Conservation (phyloP, 2,329 filamentous ascomycete genomes). For the Penicillium sp. region DNA sequence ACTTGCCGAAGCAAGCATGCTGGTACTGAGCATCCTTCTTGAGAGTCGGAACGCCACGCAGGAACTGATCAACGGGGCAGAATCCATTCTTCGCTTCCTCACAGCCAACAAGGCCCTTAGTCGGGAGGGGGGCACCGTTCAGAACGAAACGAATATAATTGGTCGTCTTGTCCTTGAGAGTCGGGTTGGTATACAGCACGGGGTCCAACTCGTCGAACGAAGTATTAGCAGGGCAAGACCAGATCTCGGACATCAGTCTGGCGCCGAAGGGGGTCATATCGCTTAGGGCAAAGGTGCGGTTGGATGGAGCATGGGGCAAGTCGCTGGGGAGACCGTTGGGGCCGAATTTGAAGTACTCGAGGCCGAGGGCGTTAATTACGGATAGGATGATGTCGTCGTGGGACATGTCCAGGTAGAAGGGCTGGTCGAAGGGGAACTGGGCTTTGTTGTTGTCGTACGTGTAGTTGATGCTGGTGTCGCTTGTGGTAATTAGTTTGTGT, state of each 20-base stretch:
- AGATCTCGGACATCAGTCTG: conserved; percentile 60
- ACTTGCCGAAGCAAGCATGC: conserved; percentile 35
- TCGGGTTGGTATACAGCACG: conserved; percentile 42
- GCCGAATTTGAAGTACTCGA: conserved; percentile 56
- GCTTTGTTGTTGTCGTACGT: conserved; percentile 51
- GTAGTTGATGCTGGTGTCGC: conserved; percentile 58
- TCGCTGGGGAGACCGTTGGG: conserved; percentile 29
- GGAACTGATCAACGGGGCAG: conserved; percentile 32
- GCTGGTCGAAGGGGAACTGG: conserved; percentile 53
- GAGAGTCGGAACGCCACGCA: conserved; percentile 26
- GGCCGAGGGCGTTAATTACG: conserved; percentile 55
- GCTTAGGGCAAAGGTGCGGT: conserved; percentile 55
- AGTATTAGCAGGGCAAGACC: conserved; percentile 49
- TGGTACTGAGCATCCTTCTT: conserved; percentile 34
- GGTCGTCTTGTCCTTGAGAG: conserved; percentile 20
- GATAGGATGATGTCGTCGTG: conserved; percentile 60
- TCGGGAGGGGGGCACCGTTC: conserved; percentile 34
- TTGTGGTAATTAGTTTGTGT: conserved; percentile 51
- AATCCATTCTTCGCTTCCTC: conserved; percentile 33
- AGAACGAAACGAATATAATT: conserved; percentile 37
- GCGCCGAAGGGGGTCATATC: conserved; percentile 60
- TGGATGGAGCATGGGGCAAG: conserved; percentile 43
- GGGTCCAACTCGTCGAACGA: conserved; percentile 31
- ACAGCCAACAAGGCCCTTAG: conserved; percentile 33
- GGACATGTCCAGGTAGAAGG: conserved; percentile 58